phyloP scores from a whole-genome alignment of 108 stramenopile genomes.

The Skeletonema potamos region DNA sequence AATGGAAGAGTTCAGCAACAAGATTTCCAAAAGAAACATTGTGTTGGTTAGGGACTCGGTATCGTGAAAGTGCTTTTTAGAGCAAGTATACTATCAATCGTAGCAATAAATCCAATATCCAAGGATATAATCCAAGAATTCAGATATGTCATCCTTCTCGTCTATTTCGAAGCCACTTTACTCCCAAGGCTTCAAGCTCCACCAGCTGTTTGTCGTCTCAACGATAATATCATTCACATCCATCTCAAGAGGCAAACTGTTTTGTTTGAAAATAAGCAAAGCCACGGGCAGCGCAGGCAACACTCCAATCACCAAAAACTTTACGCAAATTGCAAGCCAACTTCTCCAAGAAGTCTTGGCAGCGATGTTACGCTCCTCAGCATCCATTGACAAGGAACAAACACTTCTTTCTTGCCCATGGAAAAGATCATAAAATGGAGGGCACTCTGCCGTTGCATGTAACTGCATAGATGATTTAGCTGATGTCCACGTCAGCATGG shows the following conservation, averaged over 20 bases:
- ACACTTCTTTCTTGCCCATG: not conserved
- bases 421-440: not conserved
- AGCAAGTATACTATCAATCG: not conserved
- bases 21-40: slow-evolving; percentile 29
- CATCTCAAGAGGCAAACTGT: too few relatives aligned
- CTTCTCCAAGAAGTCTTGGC: not conserved
- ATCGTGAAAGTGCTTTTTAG: not conserved
- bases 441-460: not conserved
- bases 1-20: slow-evolving; percentile 24
- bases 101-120: not conserved
- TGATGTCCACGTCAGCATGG: not conserved
- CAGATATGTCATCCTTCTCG: not conserved
- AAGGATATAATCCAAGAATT: not conserved
- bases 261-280: not conserved
- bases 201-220: not conserved
- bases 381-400: not conserved
- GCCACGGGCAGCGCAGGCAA: not conserved
- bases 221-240: not conserved
- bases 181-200: not conserved
- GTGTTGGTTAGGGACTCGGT: slow-evolving; percentile 10
- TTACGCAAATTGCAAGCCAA: not conserved
- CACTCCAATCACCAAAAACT: not conserved
- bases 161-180: not conserved
- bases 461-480: not conserved
- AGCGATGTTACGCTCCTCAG: not conserved